Conservation (phyloP, 495 filamentous ascomycete species). For the Penicillium manginii region DNA sequence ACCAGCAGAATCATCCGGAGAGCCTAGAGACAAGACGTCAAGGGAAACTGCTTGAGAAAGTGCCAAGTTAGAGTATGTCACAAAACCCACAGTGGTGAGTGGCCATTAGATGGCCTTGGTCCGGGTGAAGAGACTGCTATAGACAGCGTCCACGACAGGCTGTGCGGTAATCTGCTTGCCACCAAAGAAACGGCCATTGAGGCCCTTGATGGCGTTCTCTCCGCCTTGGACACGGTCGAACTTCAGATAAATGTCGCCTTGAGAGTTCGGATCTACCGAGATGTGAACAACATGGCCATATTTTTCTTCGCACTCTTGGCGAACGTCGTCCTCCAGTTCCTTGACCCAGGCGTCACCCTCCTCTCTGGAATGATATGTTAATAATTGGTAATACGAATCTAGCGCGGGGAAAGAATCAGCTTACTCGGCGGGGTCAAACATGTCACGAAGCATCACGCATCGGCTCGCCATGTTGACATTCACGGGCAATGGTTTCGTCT, state of each 20-base stretch:
- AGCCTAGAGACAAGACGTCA: slow-evolving; percentile 25
- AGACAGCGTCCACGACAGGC: slow-evolving; percentile 96
- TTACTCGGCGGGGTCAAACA: slow-evolving; percentile 93
- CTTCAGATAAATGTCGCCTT: slow-evolving; percentile 97
- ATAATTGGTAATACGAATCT: slow-evolving; percentile 10
- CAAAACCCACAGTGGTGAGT: slow-evolving; percentile 9
- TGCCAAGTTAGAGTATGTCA: slow-evolving; percentile 13
- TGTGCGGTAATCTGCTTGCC: slow-evolving; percentile 87
- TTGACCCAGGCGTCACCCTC: slow-evolving; percentile 88
- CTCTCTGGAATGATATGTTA: slow-evolving; percentile 67
- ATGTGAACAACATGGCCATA: slow-evolving; percentile 99
- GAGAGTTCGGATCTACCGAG: slow-evolving; percentile 86
- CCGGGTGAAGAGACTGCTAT: slow-evolving; percentile 93
- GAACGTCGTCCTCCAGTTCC: slow-evolving; percentile 92
- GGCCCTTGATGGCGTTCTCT: slow-evolving; percentile 94
- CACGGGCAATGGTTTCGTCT: slow-evolving; percentile 77
- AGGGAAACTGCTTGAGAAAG: slow-evolving; percentile 26
- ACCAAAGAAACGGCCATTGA: slow-evolving; percentile 96
- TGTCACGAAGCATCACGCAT: slow-evolving; percentile 91
- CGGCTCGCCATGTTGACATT: slow-evolving; percentile 92
- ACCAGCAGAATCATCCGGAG: slow-evolving; percentile 45
- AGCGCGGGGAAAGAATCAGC: slow-evolving; percentile 35
- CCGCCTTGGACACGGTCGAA: slow-evolving; percentile 94
- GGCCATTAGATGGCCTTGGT: slow-evolving; percentile 66
- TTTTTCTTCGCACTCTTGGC: slow-evolving; percentile 89